Percentiles rank a stretch among this genome's conserved stretches.
Evolutionary conservation across 257 asterid species (phyloP).

Genomic region (Fraxinus anomala): DNA sequence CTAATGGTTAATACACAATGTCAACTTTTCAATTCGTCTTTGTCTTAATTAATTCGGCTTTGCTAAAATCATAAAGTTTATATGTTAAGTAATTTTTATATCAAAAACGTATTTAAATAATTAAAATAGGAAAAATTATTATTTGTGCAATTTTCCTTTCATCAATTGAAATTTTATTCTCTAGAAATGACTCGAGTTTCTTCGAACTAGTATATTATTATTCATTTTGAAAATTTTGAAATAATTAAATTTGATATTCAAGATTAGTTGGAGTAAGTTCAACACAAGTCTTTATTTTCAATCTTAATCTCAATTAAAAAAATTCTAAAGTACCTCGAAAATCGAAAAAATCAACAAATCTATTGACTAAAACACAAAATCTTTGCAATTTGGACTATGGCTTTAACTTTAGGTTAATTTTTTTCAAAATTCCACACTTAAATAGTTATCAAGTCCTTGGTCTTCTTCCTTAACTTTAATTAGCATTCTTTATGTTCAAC

Average conservation of each 20-base stretch:
- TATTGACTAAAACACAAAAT: not conserved
- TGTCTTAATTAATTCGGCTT: no score
- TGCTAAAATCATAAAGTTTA: not conserved
- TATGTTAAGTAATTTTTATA: not conserved
- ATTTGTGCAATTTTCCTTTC: no score
- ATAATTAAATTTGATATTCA: not conserved
- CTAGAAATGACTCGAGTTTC: no score
- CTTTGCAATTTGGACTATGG: not conserved
- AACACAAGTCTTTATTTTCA: not conserved
- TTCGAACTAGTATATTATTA: no score
- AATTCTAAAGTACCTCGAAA: not conserved
- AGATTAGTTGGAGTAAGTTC: not conserved
- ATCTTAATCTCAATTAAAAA: not conserved
- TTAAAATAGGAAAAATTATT: no score
- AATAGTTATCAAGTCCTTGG: not conserved
- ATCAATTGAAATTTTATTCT: no score
- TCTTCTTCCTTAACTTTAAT: slow-evolving; percentile 2
- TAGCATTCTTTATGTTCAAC: not conserved
- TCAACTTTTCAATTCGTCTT: not conserved
- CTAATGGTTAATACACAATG: not conserved
- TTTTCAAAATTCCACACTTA: not conserved
- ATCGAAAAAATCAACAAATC: not conserved
- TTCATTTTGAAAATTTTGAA: not conserved
- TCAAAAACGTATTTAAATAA: not conserved
- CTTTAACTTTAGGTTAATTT: not conserved